phyloP scores from a whole-genome alignment of 768 basidiomycete genomes.

The Gautieria morchelliformis region DNA sequence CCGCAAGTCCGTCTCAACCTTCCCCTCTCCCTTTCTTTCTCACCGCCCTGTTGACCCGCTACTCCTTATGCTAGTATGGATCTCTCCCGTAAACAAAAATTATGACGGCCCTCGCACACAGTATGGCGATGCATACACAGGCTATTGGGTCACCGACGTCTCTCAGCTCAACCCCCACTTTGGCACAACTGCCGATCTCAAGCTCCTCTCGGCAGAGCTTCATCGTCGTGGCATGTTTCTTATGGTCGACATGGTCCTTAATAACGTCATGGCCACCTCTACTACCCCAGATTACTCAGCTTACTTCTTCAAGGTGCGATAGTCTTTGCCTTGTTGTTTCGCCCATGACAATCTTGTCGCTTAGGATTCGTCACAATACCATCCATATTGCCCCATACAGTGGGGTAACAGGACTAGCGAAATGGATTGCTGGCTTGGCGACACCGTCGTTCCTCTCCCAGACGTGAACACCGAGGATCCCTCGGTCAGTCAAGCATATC shows the following conservation, averaged over 20 bases:
- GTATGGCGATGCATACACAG: conserved; percentile 80
- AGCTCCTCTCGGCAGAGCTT: conserved; percentile 51
- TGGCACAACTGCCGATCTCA: conserved; percentile 65
- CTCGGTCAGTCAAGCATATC: conserved; percentile 51
- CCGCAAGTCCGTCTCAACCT: conserved; percentile 40
- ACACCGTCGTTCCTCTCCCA: conserved; percentile 59
- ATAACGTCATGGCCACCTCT: conserved; percentile 73
- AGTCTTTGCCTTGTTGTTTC: neutral
- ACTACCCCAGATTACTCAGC: conserved; percentile 51
- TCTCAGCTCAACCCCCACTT: conserved; percentile 59
- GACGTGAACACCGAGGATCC: conserved; percentile 72
- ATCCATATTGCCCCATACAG: conserved; percentile 68
- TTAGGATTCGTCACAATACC: conserved; percentile 47
- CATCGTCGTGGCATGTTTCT: conserved; percentile 75
- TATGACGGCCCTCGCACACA: conserved; percentile 59
- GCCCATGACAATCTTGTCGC: conserved; percentile 6
- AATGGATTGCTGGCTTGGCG: conserved; percentile 79
- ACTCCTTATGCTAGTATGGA: conserved; percentile 48
- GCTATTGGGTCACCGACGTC: conserved; percentile 74
- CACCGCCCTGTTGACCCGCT: neutral
- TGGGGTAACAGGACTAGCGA: conserved; percentile 62
- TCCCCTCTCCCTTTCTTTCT: neutral
- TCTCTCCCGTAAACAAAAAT: conserved; percentile 73
- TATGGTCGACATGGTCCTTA: conserved; percentile 81
- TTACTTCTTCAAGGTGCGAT: conserved; percentile 50